A percentile compares a stretch with the other conserved stretches of the same genome.
Conservation (phyloP, 441 rosid genomes). For the Manihot esculenta region DNA sequence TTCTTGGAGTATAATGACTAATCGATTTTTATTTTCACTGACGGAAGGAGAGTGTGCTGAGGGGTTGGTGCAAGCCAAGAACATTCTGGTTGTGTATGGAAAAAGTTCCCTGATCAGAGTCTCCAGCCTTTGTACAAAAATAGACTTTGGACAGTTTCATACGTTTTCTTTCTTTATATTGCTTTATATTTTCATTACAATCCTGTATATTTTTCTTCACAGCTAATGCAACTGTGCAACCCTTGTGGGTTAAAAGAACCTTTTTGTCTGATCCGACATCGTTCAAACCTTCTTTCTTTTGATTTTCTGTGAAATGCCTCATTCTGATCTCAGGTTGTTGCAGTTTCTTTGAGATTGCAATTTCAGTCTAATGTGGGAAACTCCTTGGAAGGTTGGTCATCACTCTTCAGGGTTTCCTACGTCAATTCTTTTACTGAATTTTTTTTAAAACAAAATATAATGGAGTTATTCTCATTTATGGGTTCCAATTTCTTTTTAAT, state of each 20-base stretch:
- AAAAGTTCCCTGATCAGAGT: conserved; percentile 24
- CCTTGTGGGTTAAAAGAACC: conserved; percentile 13
- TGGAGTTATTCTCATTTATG: too few species aligned
- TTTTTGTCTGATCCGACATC: background rate
- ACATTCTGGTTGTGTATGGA: conserved; percentile 13
- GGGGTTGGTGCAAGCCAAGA: conserved; percentile 22
- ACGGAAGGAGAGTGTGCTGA: conserved; percentile 20
- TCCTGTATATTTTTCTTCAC: conserved; percentile 25
- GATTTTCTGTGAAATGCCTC: background rate
- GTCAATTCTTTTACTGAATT: too few species aligned
- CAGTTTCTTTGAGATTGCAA: background rate
- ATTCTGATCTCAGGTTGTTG: background rate
- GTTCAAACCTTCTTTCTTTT: background rate
- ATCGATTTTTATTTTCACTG: conserved; percentile 15
- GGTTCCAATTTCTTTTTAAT: too few species aligned
- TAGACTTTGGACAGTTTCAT: conserved; percentile 20
- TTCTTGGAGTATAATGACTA: background rate
- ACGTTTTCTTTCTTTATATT: conserved; percentile 1
- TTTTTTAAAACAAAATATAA: too few species aligned
- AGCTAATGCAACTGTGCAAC: conserved; percentile 21
- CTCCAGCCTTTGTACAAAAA: conserved; percentile 38
- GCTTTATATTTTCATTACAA: background rate
- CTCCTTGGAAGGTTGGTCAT: too few species aligned
- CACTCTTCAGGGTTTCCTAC: too few species aligned
- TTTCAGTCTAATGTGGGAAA: too few species aligned